Conservation (phyloP, 306 rosid species). For the Biancaea sappan region DNA sequence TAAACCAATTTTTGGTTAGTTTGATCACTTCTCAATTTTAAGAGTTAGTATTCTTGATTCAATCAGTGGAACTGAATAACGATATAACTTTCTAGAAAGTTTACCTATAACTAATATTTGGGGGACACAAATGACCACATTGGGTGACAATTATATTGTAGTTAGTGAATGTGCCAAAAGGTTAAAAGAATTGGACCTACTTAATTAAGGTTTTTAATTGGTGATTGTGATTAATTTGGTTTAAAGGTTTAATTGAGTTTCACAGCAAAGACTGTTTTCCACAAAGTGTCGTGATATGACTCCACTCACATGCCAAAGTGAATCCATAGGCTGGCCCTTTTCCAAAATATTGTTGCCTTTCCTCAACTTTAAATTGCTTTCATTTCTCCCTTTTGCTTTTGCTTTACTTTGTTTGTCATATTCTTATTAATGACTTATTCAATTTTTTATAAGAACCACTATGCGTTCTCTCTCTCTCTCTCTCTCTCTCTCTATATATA, state of each 20-base stretch:
- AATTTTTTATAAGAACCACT: constrained; percentile 31
- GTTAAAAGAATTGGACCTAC: constrained; percentile 10
- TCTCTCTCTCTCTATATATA: constrained; percentile 26
- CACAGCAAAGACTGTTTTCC: background rate
- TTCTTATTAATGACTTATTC: constrained; percentile 5
- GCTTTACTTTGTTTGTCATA: constrained; percentile 9
- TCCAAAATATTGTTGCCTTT: constrained; percentile 50
- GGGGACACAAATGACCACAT: too few relatives aligned
- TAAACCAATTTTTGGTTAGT: too few relatives aligned
- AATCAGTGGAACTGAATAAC: too few relatives aligned
- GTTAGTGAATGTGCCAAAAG: background rate
- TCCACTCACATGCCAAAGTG: constrained; percentile 54
- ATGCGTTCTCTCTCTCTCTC: too few relatives aligned
- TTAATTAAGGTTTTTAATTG: background rate
- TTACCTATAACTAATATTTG: too few relatives aligned
- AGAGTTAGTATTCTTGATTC: too few relatives aligned
- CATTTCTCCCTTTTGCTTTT: background rate
- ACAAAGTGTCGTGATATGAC: constrained; percentile 44
- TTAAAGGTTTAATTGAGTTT: constrained; percentile 30
- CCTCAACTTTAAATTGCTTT: constrained; percentile 34
- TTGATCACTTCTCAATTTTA: too few relatives aligned
- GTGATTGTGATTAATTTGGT: constrained; percentile 1
- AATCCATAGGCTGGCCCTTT: constrained; percentile 43
- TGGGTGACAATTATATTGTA: too few relatives aligned
- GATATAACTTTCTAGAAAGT: too few relatives aligned